A percentile compares a stretch with the other conserved stretches of the same genome.
Evolutionary conservation across 306 rosid species (phyloP).

Genomic region (Luffa acutangula): DNA sequence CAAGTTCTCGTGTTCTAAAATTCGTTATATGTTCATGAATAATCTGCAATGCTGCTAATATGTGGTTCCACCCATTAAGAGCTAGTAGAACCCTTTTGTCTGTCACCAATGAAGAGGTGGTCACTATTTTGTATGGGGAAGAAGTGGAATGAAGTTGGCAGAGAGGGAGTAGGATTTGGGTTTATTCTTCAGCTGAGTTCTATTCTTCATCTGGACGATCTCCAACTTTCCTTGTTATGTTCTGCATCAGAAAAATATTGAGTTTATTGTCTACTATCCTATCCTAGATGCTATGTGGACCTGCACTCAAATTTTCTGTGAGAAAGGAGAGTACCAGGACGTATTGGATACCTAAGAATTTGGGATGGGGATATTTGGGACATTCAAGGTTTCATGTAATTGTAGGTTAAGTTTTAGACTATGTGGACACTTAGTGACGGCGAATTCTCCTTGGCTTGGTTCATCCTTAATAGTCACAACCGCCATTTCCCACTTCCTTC

Average conservation of each 20-base stretch:
- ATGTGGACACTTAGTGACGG: not conserved
- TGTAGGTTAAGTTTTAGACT: not conserved
- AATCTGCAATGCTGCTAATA: not conserved
- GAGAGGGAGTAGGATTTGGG: not conserved
- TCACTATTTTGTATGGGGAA: not conserved
- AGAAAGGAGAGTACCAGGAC: not conserved
- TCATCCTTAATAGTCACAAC: not conserved
- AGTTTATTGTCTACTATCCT: not conserved
- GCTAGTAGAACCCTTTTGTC: not conserved
- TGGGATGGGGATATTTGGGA: not conserved
- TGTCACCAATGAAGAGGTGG: not conserved
- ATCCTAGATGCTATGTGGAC: not conserved
- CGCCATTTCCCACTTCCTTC: not conserved
- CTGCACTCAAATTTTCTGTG: not conserved
- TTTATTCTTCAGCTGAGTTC: not conserved
- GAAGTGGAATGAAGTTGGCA: not conserved
- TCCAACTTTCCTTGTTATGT: not conserved
- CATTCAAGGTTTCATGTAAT: not conserved
- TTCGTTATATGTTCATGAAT: not conserved
- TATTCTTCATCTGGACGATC: not conserved
- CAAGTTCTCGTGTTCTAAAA: not conserved
- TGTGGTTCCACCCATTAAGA: constrained; percentile 1
- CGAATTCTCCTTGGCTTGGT: not conserved
- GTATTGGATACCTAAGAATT: not conserved
- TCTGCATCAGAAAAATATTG: not conserved